Percentiles rank a stretch among this genome's conserved stretches.
Evolutionary conservation across 768 basidiomycete genomes (phyloP).

Genomic region (Lentinula raphanica): DNA sequence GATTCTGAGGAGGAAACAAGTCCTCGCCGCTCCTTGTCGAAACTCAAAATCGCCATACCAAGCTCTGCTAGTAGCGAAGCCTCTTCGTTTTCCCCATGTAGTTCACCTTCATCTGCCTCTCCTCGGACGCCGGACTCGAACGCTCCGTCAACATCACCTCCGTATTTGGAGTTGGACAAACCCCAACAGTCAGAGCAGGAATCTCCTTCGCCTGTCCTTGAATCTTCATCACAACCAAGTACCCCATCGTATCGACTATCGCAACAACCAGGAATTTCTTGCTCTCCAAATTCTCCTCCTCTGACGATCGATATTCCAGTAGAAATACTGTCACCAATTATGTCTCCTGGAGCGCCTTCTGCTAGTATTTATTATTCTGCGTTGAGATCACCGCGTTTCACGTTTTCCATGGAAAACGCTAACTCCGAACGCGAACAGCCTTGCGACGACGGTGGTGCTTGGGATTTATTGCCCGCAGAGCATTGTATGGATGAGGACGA

Average conservation of each 20-base stretch:
- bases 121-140: neutral
- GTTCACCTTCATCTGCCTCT: neutral
- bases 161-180: neutral
- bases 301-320: neutral
- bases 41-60: conserved; percentile 1
- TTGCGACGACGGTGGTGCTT: neutral
- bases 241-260: neutral
- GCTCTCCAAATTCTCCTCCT: neutral
- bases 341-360: neutral
- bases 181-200: neutral
- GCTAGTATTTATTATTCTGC: conserved; percentile 2
- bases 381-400: neutral
- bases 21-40: conserved; percentile 10
- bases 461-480: neutral
- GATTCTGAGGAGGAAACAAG: conserved; percentile 8
- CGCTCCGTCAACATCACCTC: neutral
- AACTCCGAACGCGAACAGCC: neutral
- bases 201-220: neutral
- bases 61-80: neutral
- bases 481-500: neutral
- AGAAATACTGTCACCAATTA: neutral
- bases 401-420: neutral
- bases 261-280: neutral
- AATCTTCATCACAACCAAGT: neutral
- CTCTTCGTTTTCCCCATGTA: neutral